Percentiles rank a stretch among this genome's conserved stretches.
These are phyloP conservation scores for Ceratobasidium sp. DNA, from an alignment of 1,284 basidiomycete species.

Conservation along the genomic window DNA sequence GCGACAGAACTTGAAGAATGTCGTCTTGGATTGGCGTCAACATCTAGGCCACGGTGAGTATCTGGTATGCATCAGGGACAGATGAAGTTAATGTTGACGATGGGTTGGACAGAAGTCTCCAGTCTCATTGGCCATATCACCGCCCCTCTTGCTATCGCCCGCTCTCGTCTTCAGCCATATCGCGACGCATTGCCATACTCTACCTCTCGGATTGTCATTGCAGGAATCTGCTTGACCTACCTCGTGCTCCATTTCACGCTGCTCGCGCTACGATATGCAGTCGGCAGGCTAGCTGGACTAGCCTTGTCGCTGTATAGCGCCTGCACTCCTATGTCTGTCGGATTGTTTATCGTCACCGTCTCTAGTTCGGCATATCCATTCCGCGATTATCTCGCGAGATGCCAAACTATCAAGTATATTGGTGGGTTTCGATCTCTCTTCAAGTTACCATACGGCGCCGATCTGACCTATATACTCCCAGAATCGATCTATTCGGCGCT, in stretches of 20 bases:
- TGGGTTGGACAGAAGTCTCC: no score
- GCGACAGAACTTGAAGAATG: background rate
- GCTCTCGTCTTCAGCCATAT: background rate
- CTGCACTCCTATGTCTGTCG: background rate
- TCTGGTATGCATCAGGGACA: no score
- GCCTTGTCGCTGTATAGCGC: no score
- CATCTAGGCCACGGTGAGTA: background rate
- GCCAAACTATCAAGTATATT: background rate
- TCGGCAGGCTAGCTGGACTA: background rate
- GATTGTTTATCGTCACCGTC: background rate
- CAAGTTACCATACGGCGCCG: background rate
- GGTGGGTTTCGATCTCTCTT: background rate
- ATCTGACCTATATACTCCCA: background rate
- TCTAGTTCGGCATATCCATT: background rate
- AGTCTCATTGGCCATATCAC: background rate
- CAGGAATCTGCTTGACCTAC: background rate
- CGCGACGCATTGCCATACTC: background rate
- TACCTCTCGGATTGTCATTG: background rate
- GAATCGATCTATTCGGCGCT: background rate
- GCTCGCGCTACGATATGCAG: no score
- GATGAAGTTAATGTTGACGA: no score
- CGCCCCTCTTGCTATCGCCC: background rate
- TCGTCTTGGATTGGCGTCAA: background rate
- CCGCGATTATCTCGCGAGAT: background rate
- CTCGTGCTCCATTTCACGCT: background rate